A percentile compares a stretch with the other conserved stretches of the same genome.
Conservation (phyloP, 202 grass and related monocot species). For the Bolboschoenoplectus hybrid region DNA sequence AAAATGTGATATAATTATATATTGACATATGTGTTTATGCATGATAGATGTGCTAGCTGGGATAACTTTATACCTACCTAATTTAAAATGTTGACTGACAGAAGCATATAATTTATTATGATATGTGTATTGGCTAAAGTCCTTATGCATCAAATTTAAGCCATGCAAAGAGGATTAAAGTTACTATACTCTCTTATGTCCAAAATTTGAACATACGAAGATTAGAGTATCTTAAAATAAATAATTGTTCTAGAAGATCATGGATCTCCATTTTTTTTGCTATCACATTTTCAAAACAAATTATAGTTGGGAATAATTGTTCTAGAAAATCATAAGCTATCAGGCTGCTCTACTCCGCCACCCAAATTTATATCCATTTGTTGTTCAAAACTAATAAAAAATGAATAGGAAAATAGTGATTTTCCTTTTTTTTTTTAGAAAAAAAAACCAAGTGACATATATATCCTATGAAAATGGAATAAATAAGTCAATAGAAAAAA, state of each 20-base stretch:
- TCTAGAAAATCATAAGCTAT: too few species aligned
- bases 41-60: not conserved
- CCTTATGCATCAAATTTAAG: not conserved
- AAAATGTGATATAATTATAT: not conserved
- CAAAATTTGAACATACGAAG: not conserved
- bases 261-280: not conserved
- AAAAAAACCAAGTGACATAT: too few species aligned
- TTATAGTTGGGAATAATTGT: too few species aligned
- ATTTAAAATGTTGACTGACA: not conserved
- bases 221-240: not conserved
- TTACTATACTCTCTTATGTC: not conserved
- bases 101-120: not conserved
- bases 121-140: not conserved
- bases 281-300: not conserved
- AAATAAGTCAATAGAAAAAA: too few species aligned
- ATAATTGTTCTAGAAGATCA: not conserved
- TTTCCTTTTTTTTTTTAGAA: too few species aligned
- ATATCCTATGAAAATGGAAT: too few species aligned
- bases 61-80: not conserved
- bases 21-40: not conserved
- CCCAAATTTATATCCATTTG: too few species aligned
- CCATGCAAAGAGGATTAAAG: not conserved
- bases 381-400: too few species aligned
- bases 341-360: too few species aligned
- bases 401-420: too few species aligned